phyloP scores from a whole-genome alignment of 1,284 basidiomycete genomes.

The Apiotrichum porosum region DNA sequence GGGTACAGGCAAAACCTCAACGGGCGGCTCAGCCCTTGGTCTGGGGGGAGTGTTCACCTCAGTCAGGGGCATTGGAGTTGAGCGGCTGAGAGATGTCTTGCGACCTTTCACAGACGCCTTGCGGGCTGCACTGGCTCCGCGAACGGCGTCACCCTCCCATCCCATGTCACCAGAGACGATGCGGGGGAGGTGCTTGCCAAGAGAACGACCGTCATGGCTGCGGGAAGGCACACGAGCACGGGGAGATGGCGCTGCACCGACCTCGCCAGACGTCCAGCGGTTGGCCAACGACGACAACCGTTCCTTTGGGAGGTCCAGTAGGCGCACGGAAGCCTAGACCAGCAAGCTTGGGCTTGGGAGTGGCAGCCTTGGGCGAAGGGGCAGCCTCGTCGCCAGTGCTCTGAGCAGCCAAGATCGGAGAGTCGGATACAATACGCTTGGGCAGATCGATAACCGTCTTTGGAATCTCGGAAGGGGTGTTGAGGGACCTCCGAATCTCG shows the following conservation, averaged over 20 bases:
- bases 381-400: no score
- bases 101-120: slow-evolving; percentile 9
- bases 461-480: neutral
- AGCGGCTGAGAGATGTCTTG: slow-evolving; percentile 26
- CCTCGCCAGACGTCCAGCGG: slow-evolving; percentile 10
- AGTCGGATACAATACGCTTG: no score
- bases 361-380: no score
- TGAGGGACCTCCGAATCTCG: neutral
- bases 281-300: slow-evolving; percentile 12
- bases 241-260: slow-evolving; percentile 1
- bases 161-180: slow-evolving; percentile 48
- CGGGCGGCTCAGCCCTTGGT: neutral
- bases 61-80: slow-evolving; percentile 4
- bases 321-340: slow-evolving; percentile 15
- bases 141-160: slow-evolving; percentile 32
- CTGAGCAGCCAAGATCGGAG: no score
- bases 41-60: slow-evolving; percentile 18
- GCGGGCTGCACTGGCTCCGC: slow-evolving; percentile 3
- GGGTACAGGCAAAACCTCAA: slow-evolving; percentile 2
- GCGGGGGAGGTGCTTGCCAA: slow-evolving; percentile 48
- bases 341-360: slow-evolving; percentile 4
- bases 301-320: slow-evolving; percentile 16
- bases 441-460: neutral
- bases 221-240: slow-evolving; percentile 10
- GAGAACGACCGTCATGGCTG: slow-evolving; percentile 34